These are phyloP conservation scores for Metschnikowia dekortorum DNA, from an alignment of 805 yeast species.

Conservation along the genomic window DNA sequence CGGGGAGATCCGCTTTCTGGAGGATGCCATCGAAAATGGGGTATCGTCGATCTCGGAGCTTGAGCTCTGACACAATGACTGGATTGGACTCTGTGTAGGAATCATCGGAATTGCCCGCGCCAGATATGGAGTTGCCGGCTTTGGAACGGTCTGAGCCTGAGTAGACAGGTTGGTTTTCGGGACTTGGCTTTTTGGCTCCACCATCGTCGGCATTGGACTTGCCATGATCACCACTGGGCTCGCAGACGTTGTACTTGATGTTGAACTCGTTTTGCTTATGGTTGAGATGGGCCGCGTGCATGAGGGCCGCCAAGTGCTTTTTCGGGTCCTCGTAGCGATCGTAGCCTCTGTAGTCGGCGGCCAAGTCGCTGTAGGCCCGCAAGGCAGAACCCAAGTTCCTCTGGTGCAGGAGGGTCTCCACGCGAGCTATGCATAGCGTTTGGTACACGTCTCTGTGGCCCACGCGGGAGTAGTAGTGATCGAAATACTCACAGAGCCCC, in stretches of 20 bases:
- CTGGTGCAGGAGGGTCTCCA: conserved; percentile 27
- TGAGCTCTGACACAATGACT: conserved; percentile 20
- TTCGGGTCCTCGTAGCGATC: conserved; percentile 4
- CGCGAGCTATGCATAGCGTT: conserved; percentile 22
- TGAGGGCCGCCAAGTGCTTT: conserved; percentile 7
- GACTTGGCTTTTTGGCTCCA: neutral
- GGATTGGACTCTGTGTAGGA: neutral
- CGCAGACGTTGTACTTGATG: conserved; percentile 10
- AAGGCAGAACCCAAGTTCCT: conserved; percentile 23
- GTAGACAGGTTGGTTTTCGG: neutral
- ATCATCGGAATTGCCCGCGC: too few relatives aligned
- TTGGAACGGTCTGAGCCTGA: too few relatives aligned
- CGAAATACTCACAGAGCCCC: conserved; percentile 33
- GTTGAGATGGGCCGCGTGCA: conserved; percentile 10
- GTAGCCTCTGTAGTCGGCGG: conserved; percentile 20
- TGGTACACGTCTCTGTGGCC: conserved; percentile 28
- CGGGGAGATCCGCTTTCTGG: conserved; percentile 28
- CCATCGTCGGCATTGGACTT: too few relatives aligned
- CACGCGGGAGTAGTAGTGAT: conserved; percentile 33
- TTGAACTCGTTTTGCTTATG: conserved; percentile 14
- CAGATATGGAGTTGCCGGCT: too few relatives aligned
- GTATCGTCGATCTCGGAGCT: conserved; percentile 16
- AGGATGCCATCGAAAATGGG: conserved; percentile 26
- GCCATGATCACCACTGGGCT: neutral
- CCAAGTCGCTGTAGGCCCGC: conserved; percentile 19